Base-by-base conservation (phyloP, 805 yeast species). In the Saccharomyces cerevisiae region DNA sequence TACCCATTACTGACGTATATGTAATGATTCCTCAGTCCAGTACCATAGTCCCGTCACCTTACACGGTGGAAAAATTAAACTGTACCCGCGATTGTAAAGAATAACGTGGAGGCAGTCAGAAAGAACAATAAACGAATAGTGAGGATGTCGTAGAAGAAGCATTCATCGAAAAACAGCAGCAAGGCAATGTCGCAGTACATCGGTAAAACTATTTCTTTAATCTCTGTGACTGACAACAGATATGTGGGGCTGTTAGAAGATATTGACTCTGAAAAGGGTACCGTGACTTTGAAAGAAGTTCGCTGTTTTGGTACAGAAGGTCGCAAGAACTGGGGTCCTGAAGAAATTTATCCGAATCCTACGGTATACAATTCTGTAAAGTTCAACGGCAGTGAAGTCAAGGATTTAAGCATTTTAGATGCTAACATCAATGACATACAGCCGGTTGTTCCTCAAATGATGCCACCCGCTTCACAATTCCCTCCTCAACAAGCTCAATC, bases 271-370 rank as follows among this genome's bases (percentile, higher is more conserved):
- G 91, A 88, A 55, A 87, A 86, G 57, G 88, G 96, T 59, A 89
- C 97, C 1, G 94, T 92, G 51, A 84, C 97, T 5, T 78, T 92
- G 64, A 79, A 79, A 49, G 76, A 83, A 53, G 98, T 92, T 50
- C 79, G 89, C 57, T 83, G 89, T 51, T 84, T 84, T 60, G 99
- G 98, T 53, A 87, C 97, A 22, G 98, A 92, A 70, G 97, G 96
- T 30, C 81, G 98, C 64, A 76, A 85, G 60, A 72, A 75, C 13
- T 89, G 86, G 68, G 85, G 87, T 2, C 74, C 78, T 14, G 76
- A 79, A 58, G 95, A 89, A 69, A 83, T 89, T 46, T 79, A 81
- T 53, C 85, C 95, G 6, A 84, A 88, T 21, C 71, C 76, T n/a
- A 77, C 76, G 47, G 78, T 85, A 14, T 88, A 82, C 70, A 91